Evolutionary conservation across 495 filamentous ascomycete genomes (phyloP).

Genomic region (Chaetomium fimeti): DNA sequence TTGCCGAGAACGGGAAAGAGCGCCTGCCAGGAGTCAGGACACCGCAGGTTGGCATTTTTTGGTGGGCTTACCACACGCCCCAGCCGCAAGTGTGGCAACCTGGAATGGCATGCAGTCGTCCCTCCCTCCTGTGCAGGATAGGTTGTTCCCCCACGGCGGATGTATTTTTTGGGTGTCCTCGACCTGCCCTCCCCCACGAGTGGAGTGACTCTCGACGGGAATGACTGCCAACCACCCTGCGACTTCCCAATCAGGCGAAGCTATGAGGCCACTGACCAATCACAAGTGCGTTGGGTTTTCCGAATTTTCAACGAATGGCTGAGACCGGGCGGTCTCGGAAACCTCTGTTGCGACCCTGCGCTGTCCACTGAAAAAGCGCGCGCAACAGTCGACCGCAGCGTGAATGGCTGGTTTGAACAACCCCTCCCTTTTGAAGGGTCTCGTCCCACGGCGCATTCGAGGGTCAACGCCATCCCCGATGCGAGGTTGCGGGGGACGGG

Average conservation of each 20-base stretch:
- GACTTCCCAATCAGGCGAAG: constrained; percentile 31
- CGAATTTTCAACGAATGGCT: constrained; percentile 24
- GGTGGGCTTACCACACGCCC: constrained; percentile 18
- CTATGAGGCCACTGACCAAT: constrained; percentile 19
- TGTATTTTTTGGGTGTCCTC: background rate
- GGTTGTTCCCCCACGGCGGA: background rate
- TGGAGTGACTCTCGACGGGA: constrained; percentile 1
- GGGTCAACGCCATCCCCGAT: background rate
- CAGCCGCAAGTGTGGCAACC: constrained; percentile 7
- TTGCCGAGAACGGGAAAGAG: background rate
- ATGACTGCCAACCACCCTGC: background rate
- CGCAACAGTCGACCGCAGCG: background rate
- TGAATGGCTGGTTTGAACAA: constrained; percentile 12
- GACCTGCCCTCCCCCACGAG: constrained; percentile 9
- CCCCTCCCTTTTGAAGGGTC: background rate
- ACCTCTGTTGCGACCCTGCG: constrained; percentile 1
- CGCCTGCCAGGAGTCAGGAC: background rate
- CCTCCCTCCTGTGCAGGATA: background rate
- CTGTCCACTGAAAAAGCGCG: constrained; percentile 8
- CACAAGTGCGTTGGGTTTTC: background rate
- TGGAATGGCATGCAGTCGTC: background rate
- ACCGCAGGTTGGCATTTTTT: constrained; percentile 9
- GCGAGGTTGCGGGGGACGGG: background rate
- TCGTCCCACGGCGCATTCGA: background rate
- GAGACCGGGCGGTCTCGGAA: constrained; percentile 15